Evolutionary conservation across 2,329 filamentous ascomycete genomes (phyloP), one percentile per base, ranked within the genome.

Genomic region (Aspergillus proliferans): DNA sequence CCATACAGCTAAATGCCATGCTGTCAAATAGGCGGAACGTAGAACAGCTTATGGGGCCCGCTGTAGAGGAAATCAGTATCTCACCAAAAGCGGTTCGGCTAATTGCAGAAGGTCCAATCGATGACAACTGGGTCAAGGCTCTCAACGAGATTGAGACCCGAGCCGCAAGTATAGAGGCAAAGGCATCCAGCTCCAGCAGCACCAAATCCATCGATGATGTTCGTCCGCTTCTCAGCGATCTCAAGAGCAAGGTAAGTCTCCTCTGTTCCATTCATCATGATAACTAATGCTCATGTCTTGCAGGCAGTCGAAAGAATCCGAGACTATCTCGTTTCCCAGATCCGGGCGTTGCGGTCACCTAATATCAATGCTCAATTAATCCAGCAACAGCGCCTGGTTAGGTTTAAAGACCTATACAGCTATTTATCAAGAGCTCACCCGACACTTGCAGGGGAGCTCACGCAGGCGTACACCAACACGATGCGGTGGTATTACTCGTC

Each of bases 401-500:
- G 82, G 58, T 95, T 90, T 73, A 95, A 88, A 66, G 90, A 95
- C 30, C 74, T 96, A 0, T 98, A 85, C 69, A 78, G 82, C 5
- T 98, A 97, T 63, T 77, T 98, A 28, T 83, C 88, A 51, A 84
- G 82, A 58, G 86, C 92, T 56, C 90, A 97, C 60, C 76, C 86
- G 1, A 78, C 82, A n/a, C 81, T 98, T 5, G 89, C 88, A 7
- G 85, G 91, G 47, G 88, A 98, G 68, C 95, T 98, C 56, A 84
- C 84, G 7, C 86, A 89, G 65, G 93, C 94, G 3, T 98, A 98
- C 63, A 85, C 94, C 73, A 95, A 96, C 67, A 98, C 94, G 0
- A 98, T 98, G 89, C 83, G 90, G 47, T 98, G 93, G 93, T 98
- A 98, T 64, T 97, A 97, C 65, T 73, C 86, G 47, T 93, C 87